These are phyloP conservation scores for Collybia sordida DNA, from an alignment of 768 basidiomycete genomes.

Conservation along the genomic window DNA sequence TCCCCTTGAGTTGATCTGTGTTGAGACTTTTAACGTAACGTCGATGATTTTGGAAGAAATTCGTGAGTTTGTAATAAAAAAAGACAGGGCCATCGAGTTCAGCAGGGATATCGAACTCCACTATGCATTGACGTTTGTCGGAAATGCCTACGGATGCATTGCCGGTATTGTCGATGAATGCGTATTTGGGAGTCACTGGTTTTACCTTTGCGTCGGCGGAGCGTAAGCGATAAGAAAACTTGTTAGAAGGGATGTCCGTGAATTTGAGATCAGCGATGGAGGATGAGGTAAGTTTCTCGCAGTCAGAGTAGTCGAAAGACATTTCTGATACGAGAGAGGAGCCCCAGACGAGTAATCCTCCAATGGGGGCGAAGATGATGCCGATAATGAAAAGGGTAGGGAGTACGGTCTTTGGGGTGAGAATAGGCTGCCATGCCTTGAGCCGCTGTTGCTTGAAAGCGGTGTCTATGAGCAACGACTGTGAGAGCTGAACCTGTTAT, in stretches of 20 bases:
- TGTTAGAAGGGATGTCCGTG: constrained; percentile 58
- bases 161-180: constrained; percentile 62
- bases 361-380: constrained; percentile 93
- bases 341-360: constrained; percentile 93
- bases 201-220: constrained; percentile 51
- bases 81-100: constrained; percentile 75
- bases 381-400: constrained; percentile 96
- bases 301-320: constrained; percentile 92
- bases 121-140: constrained; percentile 60
- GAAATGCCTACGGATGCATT: constrained; percentile 41
- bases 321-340: constrained; percentile 81
- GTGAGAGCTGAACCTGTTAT: no score
- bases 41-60: constrained; percentile 98
- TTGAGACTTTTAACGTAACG: constrained; percentile 94
- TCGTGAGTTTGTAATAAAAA: constrained; percentile 95
- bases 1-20: constrained; percentile 81
- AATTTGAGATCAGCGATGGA: constrained; percentile 38
- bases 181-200: constrained; percentile 65
- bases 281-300: constrained; percentile 61
- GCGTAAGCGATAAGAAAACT: constrained; percentile 66
- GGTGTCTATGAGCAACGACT: constrained; percentile 61
- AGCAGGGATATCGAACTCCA: constrained; percentile 82
- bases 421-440: constrained; percentile 99
- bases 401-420: constrained; percentile 96
- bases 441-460: constrained; percentile 99